phyloP scores from a whole-genome alignment of 495 filamentous ascomycete species.

The Aspergillus sparsus region DNA sequence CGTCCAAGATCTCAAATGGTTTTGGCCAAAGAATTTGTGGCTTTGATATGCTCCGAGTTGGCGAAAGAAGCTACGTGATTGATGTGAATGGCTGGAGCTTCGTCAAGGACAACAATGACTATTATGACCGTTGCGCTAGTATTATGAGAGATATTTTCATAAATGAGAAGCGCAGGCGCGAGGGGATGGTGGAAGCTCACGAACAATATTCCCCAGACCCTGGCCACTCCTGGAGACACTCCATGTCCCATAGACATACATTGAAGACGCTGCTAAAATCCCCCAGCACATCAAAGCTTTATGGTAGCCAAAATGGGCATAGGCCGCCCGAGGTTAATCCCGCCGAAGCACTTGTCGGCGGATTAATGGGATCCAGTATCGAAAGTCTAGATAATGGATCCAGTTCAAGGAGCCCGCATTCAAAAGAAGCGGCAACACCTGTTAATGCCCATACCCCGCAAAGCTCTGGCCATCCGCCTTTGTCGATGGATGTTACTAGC shows the following conservation, averaged over 20 bases:
- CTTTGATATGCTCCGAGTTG: constrained; percentile 89
- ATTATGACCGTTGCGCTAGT: constrained; percentile 86
- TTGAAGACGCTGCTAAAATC: constrained; percentile 62
- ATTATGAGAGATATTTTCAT: constrained; percentile 88
- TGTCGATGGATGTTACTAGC: constrained; percentile 32
- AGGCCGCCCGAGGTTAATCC: constrained; percentile 38
- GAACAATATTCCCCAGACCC: constrained; percentile 38
- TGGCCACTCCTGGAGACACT: constrained; percentile 34
- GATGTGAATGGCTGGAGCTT: constrained; percentile 99
- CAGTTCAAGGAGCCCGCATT: constrained; percentile 22
- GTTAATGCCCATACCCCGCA: constrained; percentile 31
- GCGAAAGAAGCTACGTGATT: constrained; percentile 91
- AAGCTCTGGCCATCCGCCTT: constrained; percentile 34
- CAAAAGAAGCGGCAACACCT: constrained; percentile 31
- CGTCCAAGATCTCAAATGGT: constrained; percentile 82
- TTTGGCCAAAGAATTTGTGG: constrained; percentile 97
- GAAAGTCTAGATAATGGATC: constrained; percentile 36
- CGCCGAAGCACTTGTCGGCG: constrained; percentile 46
- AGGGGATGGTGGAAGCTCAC: constrained; percentile 40
- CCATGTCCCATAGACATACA: constrained; percentile 46
- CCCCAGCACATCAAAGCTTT: constrained; percentile 63
- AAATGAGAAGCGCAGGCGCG: constrained; percentile 63
- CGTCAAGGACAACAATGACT: constrained; percentile 98
- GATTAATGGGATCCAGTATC: constrained; percentile 54
- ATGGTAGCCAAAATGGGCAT: constrained; percentile 47